Evolutionary conservation across 352 stramenopile species (phyloP).

Genomic region (Phytophthora aleatoria): DNA sequence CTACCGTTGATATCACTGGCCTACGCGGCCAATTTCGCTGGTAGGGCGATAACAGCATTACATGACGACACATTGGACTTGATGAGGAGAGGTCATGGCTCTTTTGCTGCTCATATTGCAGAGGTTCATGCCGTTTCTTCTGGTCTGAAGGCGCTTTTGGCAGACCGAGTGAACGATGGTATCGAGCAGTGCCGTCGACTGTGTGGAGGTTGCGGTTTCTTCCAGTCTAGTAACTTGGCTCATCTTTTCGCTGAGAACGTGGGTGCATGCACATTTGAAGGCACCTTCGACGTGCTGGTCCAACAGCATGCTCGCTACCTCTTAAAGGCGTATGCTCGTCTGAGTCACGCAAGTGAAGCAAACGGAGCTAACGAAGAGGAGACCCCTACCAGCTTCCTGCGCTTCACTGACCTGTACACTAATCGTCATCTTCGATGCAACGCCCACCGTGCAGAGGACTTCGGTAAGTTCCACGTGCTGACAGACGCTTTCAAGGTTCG

Average conservation of each 20-base stretch:
- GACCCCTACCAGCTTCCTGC: slow-evolving; percentile 41
- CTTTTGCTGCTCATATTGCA: slow-evolving; percentile 11
- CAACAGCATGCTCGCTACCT: slow-evolving; percentile 58
- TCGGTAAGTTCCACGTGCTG: slow-evolving; percentile 45
- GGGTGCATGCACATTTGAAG: slow-evolving; percentile 52
- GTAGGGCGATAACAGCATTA: slow-evolving; percentile 14
- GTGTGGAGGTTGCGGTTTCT: slow-evolving; percentile 22
- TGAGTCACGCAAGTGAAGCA: slow-evolving; percentile 22
- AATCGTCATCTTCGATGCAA: slow-evolving; percentile 42
- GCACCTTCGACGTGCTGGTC: slow-evolving; percentile 62
- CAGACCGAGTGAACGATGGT: slow-evolving; percentile 31
- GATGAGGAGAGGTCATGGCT: slow-evolving; percentile 14
- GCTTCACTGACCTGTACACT: slow-evolving; percentile 33
- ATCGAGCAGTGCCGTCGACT: slow-evolving; percentile 33
- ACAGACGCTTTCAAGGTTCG: slow-evolving; percentile 49
- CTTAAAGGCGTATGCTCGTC: slow-evolving; percentile 31
- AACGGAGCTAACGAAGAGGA: slow-evolving; percentile 5
- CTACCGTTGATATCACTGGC: slow-evolving; percentile 42
- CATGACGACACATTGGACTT: slow-evolving; percentile 16
- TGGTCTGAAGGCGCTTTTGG: slow-evolving; percentile 29
- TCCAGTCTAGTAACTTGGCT: slow-evolving; percentile 29
- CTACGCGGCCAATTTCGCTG: slow-evolving; percentile 31
- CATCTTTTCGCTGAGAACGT: slow-evolving; percentile 49
- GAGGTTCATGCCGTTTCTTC: slow-evolving; percentile 32
- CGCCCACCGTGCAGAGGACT: slow-evolving; percentile 37